A percentile compares a stretch with the other conserved stretches of the same genome.
Conservation (phyloP, 331 rosid genomes). For the Quercus lobata region DNA sequence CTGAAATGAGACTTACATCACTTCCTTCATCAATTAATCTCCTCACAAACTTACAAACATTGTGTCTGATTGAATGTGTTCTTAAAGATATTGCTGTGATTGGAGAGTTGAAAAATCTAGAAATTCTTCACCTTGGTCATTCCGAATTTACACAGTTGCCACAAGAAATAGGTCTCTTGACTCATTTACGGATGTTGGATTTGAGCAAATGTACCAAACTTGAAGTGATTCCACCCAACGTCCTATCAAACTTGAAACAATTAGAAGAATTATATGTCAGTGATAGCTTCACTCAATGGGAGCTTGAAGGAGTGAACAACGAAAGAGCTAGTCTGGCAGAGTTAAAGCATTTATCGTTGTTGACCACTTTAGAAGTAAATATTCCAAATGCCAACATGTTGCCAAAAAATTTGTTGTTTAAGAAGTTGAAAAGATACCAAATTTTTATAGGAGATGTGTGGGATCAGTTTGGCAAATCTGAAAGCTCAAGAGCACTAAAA, state of each 20-base stretch:
- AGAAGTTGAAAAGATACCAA: not conserved
- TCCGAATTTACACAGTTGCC: not conserved
- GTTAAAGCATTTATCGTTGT: not conserved
- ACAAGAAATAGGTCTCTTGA: not conserved
- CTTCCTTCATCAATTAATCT: slow-evolving; percentile 11
- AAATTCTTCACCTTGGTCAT: no score
- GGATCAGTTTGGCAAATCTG: fast-evolving
- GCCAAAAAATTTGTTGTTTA: not conserved
- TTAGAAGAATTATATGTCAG: slow-evolving; percentile 15
- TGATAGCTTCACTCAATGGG: slow-evolving; percentile 3
- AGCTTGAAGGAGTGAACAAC: not conserved
- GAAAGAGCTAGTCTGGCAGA: not conserved
- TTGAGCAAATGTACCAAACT: not conserved
- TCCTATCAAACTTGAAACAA: not conserved
- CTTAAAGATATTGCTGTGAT: no score
- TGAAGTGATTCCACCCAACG: not conserved
- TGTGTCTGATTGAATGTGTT: not conserved
- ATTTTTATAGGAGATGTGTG: not conserved
- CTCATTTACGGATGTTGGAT: not conserved
- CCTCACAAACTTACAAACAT: not conserved
- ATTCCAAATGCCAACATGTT: not conserved
- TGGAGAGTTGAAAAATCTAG: no score
- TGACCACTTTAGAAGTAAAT: not conserved
- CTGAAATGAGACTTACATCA: not conserved
- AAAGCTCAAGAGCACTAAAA: not conserved